These are phyloP conservation scores for Fusarium hostae DNA, from an alignment of 2,329 filamentous ascomycete genomes.

Conservation along the genomic window DNA sequence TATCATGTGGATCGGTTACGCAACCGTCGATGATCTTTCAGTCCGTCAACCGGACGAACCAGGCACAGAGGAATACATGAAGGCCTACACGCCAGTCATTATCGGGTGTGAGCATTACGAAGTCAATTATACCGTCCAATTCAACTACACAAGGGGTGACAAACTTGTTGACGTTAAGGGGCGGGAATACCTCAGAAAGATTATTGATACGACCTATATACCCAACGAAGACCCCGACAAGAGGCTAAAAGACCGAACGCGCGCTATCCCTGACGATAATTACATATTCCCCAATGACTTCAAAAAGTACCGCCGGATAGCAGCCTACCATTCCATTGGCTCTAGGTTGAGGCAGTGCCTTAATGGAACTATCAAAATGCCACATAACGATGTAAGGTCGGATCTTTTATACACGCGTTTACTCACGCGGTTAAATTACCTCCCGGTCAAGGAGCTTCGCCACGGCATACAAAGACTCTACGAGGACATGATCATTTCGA, in stretches of 20 bases:
- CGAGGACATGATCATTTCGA: background rate
- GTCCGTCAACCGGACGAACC: rapidly evolving
- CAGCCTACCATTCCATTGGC: conserved; percentile 10
- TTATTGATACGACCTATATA: background rate
- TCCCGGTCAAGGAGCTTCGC: background rate
- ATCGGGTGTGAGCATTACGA: conserved; percentile 22
- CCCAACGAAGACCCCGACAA: background rate
- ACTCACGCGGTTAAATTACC: background rate
- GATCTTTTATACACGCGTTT: conserved; percentile 8
- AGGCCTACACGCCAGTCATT: background rate
- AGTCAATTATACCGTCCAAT: background rate
- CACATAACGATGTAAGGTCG: background rate
- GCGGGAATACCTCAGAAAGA: rapidly evolving
- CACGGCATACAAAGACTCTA: background rate
- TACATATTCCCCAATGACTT: background rate
- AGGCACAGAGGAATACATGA: rapidly evolving
- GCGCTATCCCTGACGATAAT: background rate
- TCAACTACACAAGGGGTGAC: background rate
- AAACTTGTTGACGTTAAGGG: rapidly evolving
- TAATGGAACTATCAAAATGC: background rate
- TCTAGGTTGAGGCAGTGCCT: rapidly evolving
- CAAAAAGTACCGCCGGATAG: rapidly evolving
- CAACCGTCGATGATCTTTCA: rapidly evolving
- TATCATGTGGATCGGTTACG: conserved; percentile 29
- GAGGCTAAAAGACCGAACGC: conserved; percentile 10